Percentiles rank a stretch among this genome's conserved stretches.
Conservation (phyloP, 2,329 filamentous ascomycete species). For the Trichoderma koningii region DNA sequence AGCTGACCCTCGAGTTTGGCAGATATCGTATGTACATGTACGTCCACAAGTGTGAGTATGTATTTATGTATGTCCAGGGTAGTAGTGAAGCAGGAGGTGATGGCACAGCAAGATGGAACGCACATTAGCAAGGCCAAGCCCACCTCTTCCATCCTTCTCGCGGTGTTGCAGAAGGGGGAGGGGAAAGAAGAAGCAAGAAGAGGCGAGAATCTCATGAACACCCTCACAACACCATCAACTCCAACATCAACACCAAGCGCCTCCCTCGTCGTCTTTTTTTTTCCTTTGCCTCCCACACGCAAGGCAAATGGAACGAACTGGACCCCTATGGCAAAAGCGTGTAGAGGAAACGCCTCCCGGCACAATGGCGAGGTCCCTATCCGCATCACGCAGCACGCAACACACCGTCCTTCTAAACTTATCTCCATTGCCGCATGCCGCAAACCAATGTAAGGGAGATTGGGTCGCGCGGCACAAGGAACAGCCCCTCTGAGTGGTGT, state of each 20-base stretch:
- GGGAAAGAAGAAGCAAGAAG: not conserved
- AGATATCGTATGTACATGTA: too few relatives aligned
- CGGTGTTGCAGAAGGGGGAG: not conserved
- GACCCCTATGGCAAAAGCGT: slow-evolving; percentile 22
- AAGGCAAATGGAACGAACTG: not conserved
- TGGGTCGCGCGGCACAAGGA: not conserved
- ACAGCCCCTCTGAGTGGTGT: slow-evolving; percentile 6
- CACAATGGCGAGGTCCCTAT: slow-evolving; percentile 11
- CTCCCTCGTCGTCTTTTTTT: not conserved
- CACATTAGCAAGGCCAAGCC: slow-evolving; percentile 8
- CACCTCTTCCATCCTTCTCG: not conserved
- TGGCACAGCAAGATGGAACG: slow-evolving; percentile 11
- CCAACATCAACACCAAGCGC: too few relatives aligned
- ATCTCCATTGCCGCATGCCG: slow-evolving; percentile 8
- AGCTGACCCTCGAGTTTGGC: slow-evolving; percentile 4
- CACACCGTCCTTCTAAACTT: slow-evolving; percentile 8
- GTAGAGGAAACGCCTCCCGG: slow-evolving; percentile 7
- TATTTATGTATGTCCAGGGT: not conserved
- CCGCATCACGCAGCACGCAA: not conserved
- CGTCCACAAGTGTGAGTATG: too few relatives aligned
- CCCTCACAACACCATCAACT: too few relatives aligned
- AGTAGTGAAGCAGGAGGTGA: slow-evolving; percentile 5
- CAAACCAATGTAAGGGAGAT: slow-evolving; percentile 14
- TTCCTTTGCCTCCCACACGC: not conserved
- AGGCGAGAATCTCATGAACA: not conserved